Evolutionary conservation across 225 moss, liverwort and hornwort genomes (phyloP).

Genomic region (Climacium dendroides): DNA sequence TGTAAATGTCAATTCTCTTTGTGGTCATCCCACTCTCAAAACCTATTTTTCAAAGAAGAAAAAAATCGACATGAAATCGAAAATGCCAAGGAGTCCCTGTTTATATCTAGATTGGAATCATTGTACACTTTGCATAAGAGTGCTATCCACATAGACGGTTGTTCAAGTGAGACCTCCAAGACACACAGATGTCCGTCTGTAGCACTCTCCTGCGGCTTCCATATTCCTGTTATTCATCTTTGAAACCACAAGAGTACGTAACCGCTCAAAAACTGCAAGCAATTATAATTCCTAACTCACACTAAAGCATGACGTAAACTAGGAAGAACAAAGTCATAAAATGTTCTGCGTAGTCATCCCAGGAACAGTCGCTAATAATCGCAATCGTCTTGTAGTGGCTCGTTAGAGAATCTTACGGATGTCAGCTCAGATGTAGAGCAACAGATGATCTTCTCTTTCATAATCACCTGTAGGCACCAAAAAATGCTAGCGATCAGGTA

Average conservation of each 20-base stretch:
- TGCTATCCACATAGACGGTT: neutral
- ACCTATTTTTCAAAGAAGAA: neutral
- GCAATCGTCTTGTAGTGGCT: neutral
- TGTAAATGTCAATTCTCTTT: neutral
- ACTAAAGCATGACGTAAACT: neutral
- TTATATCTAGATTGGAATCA: neutral
- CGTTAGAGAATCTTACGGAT: conserved; percentile 39
- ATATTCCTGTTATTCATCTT: conserved; percentile 92
- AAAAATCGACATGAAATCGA: neutral
- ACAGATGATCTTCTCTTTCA: conserved; percentile 48
- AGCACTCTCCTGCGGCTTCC: conserved; percentile 91
- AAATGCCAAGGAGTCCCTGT: neutral
- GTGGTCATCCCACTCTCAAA: neutral
- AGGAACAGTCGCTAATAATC: neutral
- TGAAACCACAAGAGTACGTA: neutral
- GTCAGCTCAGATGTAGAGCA: conserved; percentile 71
- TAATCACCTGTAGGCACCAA: conserved; percentile 48
- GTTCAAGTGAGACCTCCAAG: conserved; percentile 46
- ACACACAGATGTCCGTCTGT: conserved; percentile 61
- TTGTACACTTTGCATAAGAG: neutral
- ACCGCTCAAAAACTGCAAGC: neutral
- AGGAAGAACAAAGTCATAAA: neutral
- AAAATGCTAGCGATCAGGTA: neutral
- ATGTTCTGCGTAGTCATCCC: neutral
- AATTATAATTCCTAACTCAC: neutral